phyloP scores from a whole-genome alignment of 139 green algal species.

The Chlamydomonas sp. region DNA sequence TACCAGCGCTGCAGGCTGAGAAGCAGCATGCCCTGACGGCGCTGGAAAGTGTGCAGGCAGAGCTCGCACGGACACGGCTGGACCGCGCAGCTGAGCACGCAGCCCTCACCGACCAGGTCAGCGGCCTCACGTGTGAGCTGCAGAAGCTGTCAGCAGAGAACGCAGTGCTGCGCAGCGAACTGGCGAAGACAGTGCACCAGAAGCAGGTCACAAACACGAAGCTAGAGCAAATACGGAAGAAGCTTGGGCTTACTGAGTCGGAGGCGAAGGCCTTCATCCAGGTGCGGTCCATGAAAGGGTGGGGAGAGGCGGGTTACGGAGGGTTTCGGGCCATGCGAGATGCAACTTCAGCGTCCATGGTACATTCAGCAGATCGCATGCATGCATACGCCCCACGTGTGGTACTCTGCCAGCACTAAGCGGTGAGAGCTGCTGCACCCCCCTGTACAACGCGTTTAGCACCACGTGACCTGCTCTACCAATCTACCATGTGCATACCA shows the following conservation, averaged over 20 bases:
- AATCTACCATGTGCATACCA: too few relatives aligned
- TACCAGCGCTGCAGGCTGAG: not conserved
- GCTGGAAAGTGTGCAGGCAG: slow-evolving; percentile 7
- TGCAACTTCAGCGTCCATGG: not conserved
- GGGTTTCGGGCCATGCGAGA: not conserved
- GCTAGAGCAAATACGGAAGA: slow-evolving; percentile 32
- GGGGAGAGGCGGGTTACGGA: not conserved
- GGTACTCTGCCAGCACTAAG: too few relatives aligned
- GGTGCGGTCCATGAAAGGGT: not conserved
- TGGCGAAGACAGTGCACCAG: slow-evolving; percentile 35
- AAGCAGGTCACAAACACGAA: slow-evolving; percentile 28
- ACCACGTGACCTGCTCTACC: not conserved
- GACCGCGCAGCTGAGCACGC: not conserved
- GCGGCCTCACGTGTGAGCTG: not conserved
- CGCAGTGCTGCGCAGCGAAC: slow-evolving; percentile 23
- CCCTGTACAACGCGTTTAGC: not conserved
- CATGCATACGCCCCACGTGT: not conserved
- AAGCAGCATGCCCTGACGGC: slow-evolving; percentile 9
- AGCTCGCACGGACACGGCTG: not conserved
- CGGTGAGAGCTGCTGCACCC: too few relatives aligned
- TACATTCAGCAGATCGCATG: not conserved
- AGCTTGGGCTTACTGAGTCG: slow-evolving; percentile 19
- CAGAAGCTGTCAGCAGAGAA: slow-evolving; percentile 33
- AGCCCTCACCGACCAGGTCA: not conserved
- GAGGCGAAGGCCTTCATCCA: slow-evolving; percentile 35